Conservation (phyloP, 1,284 basidiomycete species). For the Apiotrichum akiyoshidainum region DNA sequence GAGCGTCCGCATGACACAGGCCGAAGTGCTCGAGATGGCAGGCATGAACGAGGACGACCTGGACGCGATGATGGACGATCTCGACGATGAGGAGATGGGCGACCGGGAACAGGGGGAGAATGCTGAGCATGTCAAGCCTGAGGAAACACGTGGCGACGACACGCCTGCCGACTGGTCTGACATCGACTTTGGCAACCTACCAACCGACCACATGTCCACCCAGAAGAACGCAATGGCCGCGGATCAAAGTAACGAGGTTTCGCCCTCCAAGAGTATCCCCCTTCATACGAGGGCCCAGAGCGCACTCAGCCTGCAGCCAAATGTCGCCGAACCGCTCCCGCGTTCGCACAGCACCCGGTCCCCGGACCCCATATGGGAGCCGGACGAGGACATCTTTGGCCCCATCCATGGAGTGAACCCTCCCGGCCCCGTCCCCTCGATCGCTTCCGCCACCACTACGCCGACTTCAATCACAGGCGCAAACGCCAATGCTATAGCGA, state of each 20-base stretch:
- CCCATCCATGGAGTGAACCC: background rate
- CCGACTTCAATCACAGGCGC: background rate
- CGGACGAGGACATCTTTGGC: background rate
- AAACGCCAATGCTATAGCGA: background rate
- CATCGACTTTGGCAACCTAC: conserved; percentile 11
- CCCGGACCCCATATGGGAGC: background rate
- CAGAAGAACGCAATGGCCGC: conserved; percentile 3
- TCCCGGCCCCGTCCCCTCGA: background rate
- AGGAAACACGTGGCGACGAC: background rate
- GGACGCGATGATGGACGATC: conserved; percentile 31
- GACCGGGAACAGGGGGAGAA: background rate
- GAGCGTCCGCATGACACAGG: conserved; percentile 27
- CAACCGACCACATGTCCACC: conserved; percentile 15
- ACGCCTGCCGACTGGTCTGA: conserved; percentile 15
- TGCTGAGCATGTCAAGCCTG: too few species aligned
- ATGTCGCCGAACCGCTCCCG: background rate
- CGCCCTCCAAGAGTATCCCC: background rate
- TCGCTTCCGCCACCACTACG: background rate
- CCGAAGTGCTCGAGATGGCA: conserved; percentile 29
- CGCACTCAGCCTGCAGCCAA: background rate
- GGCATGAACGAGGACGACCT: conserved; percentile 30
- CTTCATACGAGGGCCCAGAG: background rate
- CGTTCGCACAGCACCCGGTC: background rate
- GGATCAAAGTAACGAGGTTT: background rate
- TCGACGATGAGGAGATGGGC: conserved; percentile 17